Evolutionary conservation across 2,329 filamentous ascomycete species (phyloP).

Genomic region (Neofusicoccum umdonicola): DNA sequence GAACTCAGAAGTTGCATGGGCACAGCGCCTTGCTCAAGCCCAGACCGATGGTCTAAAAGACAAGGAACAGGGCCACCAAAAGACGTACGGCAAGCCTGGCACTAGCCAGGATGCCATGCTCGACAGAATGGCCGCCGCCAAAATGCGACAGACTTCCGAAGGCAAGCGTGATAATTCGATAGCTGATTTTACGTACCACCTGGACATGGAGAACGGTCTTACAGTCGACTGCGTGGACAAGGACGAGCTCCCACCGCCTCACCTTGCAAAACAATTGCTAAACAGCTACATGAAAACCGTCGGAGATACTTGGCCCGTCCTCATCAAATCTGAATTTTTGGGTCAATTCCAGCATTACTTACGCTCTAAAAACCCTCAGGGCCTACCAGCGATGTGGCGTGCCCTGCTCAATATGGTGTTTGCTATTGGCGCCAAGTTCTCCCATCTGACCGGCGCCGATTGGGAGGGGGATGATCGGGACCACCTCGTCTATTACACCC

Average conservation of each 20-base stretch:
- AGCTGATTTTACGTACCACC: conserved; percentile 21
- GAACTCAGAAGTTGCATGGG: conserved; percentile 28
- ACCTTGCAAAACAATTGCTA: conserved; percentile 33
- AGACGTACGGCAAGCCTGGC: background rate
- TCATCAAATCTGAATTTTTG: conserved; percentile 33
- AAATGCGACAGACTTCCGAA: background rate
- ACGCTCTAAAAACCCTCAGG: conserved; percentile 21
- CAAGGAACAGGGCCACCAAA: background rate
- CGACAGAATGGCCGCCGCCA: background rate
- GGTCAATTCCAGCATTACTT: conserved; percentile 33
- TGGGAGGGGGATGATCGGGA: conserved; percentile 26
- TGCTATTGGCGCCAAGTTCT: conserved; percentile 39
- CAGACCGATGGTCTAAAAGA: conserved; percentile 8
- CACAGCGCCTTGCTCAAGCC: conserved; percentile 26
- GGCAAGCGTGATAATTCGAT: background rate
- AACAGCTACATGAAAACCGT: conserved; percentile 37
- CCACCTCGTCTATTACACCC: conserved; percentile 37
- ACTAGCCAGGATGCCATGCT: background rate
- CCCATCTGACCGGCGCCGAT: conserved; percentile 28
- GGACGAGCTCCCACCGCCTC: conserved; percentile 32
- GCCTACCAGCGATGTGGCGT: conserved; percentile 30
- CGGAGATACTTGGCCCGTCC: conserved; percentile 39
- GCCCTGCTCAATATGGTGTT: conserved; percentile 42
- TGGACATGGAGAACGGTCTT: conserved; percentile 30
- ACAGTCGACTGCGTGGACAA: conserved; percentile 30